Evolutionary conservation across 306 rosid genomes (phyloP).

Genomic region (Cyamopsis tetragonoloba): DNA sequence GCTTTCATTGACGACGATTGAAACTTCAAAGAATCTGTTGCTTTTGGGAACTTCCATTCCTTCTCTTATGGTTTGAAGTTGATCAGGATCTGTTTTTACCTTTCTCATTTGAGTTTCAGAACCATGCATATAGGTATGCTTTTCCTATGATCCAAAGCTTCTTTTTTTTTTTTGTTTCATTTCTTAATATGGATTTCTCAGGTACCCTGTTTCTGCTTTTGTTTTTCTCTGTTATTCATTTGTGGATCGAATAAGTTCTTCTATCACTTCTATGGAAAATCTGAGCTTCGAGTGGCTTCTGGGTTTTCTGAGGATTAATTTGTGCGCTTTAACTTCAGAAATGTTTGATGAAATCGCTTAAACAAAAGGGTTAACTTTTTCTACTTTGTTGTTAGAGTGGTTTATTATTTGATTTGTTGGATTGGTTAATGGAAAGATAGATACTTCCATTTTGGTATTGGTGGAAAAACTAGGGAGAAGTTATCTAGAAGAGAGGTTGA

Average conservation of each 20-base stretch:
- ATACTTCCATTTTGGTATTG: slow-evolving; percentile 21
- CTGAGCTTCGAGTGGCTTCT: slow-evolving; percentile 33
- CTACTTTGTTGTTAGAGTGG: background rate
- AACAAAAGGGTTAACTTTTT: slow-evolving; percentile 4
- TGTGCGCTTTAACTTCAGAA: slow-evolving; percentile 10
- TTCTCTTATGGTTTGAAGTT: slow-evolving; percentile 41
- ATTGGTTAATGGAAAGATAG: slow-evolving; percentile 21
- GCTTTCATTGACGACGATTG: slow-evolving; percentile 29
- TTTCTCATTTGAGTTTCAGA: slow-evolving; percentile 38
- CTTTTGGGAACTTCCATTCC: slow-evolving; percentile 36
- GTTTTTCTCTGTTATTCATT: too few relatives aligned
- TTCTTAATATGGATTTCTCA: background rate
- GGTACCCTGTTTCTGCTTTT: slow-evolving; percentile 20
- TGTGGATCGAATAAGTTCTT: slow-evolving; percentile 27
- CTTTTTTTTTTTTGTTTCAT: background rate
- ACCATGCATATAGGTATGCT: slow-evolving; percentile 54
- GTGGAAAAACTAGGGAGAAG: slow-evolving; percentile 16
- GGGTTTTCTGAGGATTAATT: slow-evolving; percentile 25
- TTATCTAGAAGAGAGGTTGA: slow-evolving; percentile 12
- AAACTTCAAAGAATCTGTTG: slow-evolving; percentile 24
- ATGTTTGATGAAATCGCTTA: slow-evolving; percentile 28
- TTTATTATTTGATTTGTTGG: slow-evolving; percentile 13
- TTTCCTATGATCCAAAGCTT: slow-evolving; percentile 32
- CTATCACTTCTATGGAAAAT: slow-evolving; percentile 14
- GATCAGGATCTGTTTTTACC: slow-evolving; percentile 56